Base-by-base conservation (phyloP, 176 grass and related monocot species). In the Pharus latifolius region DNA sequence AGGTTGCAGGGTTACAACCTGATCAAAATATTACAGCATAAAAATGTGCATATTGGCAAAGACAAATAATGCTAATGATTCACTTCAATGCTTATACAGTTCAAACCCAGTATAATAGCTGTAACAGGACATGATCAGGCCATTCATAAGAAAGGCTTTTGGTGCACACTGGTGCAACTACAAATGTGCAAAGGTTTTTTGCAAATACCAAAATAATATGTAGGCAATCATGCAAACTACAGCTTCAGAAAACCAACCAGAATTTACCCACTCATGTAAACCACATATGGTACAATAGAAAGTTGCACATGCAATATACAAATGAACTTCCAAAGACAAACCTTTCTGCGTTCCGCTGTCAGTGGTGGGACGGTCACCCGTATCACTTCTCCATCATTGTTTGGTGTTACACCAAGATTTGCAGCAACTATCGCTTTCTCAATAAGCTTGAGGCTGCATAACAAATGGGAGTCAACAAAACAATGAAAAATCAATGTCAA, bases 301-400 rank as follows among this genome's bases (percentile, higher is more conserved):
- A 28, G 23, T 40, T 42, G 15, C 17, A 31, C 22, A 78, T 56
- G 22, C 30, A 63, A 32, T 33, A 30, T 25, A 60, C 14, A 60
- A 8, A 73, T 20, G 13, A 62, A 27, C 26, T 24, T 56, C 17
- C 26, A 58, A 80, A 73, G 17, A 56, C 42, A 66, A 79, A 96
- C 95, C 95, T 99, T 99, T 86, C 95, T 94, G 56, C 89, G 90
- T 18, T 99, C 90, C 82, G 95, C 81, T 69, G 95, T 99, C 78
- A 94, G 72, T 75, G 83, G 89, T 44, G 95, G 95, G 37, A 99
- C 69, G 62, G 60, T 91, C 31, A 88, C 46, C 52, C 95, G 70
- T 73, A 99, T 94, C 55, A 85, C 87, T 63, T 94, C 87, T 45
- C 95, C 95, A 42, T 99, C 95, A 84, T 94, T 99, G 72, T 80